Base-by-base conservation (phyloP, 2,329 filamentous ascomycete genomes). In the Eurotiales sp. region DNA sequence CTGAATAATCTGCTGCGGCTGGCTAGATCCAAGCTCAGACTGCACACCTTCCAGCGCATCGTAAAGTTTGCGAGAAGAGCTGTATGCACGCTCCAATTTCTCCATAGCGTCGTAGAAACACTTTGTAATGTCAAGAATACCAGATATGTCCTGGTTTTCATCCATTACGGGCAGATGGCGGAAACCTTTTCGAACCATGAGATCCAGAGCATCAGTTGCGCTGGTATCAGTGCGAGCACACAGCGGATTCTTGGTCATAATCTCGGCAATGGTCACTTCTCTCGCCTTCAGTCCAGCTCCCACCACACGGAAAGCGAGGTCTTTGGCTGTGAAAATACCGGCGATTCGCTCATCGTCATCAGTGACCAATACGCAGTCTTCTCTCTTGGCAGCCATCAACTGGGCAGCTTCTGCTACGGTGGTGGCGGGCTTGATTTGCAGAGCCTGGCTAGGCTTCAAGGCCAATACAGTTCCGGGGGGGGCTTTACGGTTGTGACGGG, bases 81-180 rank as follows among this genome's bases (percentile, higher is more conserved):
- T 90, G 71, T 99, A 99, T 46, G 93, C 93, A 46, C 93, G 87
- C 77, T 99, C 93, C 55, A 99, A 77, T 78, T 99, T 99, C 78
- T 99, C 93, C 93, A 99, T 99, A 39, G 93, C 93, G 73, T 99
- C 93, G 73, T 99, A 99, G 73, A 99, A 99, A 74, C 93, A 99
- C 74, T 97, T 99, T 52, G 93, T 99, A 63, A 99, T 99, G 72
- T 99, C 93, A 50, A 99, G 77, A 59, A 99, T 91, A 77, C 93
- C 93, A 7, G 91, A 95, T 56, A 99, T 99, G 66, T 99, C 92
- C 73, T 99, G 93, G 71, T 99, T 97, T 77, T 99, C 93, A 72
- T 99, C 93, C 93, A 99, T 99, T 59, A 99, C 93, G 3, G 93
- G 93, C 66, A 99, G 73, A 76, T 99, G 93, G 61, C 93, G 85